Evolutionary conservation across 306 rosid genomes (phyloP).

Genomic region (Dalbergia cochinchinensis): DNA sequence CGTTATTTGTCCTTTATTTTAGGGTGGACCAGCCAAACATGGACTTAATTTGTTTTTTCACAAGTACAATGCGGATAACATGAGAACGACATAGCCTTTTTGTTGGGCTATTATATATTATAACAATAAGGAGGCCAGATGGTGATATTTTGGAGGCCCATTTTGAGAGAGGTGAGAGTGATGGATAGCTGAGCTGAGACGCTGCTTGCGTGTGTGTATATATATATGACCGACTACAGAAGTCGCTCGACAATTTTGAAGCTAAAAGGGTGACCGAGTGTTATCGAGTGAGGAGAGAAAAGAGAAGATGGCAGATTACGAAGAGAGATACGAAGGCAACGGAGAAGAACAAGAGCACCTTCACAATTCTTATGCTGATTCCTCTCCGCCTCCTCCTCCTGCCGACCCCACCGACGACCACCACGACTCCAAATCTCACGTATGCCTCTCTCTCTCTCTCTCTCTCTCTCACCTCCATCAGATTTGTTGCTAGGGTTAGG

Average conservation of each 20-base stretch:
- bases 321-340: conserved; percentile 76
- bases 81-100: background rate
- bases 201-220: background rate
- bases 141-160: background rate
- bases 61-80: background rate
- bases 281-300: background rate
- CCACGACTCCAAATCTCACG: conserved; percentile 81
- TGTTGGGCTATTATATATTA: background rate
- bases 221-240: background rate
- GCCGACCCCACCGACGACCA: conserved; percentile 61
- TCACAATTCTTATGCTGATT: conserved; percentile 44
- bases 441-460: conserved; percentile 27
- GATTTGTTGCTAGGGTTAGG: background rate
- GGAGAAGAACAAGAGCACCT: conserved; percentile 63
- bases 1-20: too few relatives aligned
- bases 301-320: conserved; percentile 79
- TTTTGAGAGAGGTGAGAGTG: background rate
- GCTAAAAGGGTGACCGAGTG: background rate
- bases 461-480: background rate
- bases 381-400: conserved; percentile 68
- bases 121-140: background rate
- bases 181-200: background rate
- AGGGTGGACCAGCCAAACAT: too few relatives aligned
- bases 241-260: background rate
- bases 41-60: too few relatives aligned